Evolutionary conservation across 1,284 basidiomycete species (phyloP).

Genomic region (Takashimella koratensis): DNA sequence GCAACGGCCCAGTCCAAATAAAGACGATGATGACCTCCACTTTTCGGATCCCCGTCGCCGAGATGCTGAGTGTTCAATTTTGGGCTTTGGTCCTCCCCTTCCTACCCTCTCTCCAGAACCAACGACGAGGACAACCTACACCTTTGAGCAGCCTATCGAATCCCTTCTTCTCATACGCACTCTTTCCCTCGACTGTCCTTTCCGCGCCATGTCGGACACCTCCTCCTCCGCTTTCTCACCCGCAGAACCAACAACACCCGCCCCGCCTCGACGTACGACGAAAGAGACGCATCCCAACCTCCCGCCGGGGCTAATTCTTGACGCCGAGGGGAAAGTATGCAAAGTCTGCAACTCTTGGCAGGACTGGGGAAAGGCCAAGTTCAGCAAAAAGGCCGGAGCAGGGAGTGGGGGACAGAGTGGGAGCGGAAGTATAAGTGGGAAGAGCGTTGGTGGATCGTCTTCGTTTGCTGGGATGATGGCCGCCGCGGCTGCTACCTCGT

Average conservation of each 20-base stretch:
- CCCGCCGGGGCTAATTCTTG: conserved; percentile 78
- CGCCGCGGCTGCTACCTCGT: conserved; percentile 39
- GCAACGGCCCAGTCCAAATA: neutral
- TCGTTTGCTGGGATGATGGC: conserved; percentile 46
- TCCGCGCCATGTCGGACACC: neutral
- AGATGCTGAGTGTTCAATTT: neutral
- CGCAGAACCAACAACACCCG: neutral
- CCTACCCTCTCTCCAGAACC: too few species aligned
- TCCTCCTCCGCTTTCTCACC: neutral
- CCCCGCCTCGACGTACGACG: conserved; percentile 29
- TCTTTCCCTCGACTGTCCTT: too few species aligned
- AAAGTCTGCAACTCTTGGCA: conserved; percentile 81
- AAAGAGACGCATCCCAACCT: conserved; percentile 48
- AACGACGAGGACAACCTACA: too few species aligned
- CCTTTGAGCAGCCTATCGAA: too few species aligned
- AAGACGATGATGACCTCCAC: too few species aligned
- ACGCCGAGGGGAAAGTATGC: conserved; percentile 89
- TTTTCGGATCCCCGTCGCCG: neutral
- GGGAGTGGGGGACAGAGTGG: neutral
- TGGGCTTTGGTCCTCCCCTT: too few species aligned
- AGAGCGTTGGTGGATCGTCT: conserved; percentile 14
- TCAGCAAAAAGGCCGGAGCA: conserved; percentile 36
- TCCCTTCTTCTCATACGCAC: too few species aligned
- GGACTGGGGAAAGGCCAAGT: conserved; percentile 59
- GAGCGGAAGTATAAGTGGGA: conserved; percentile 1